Conservation (phyloP, 805 yeast species). For the Ascoidea asiatica region DNA sequence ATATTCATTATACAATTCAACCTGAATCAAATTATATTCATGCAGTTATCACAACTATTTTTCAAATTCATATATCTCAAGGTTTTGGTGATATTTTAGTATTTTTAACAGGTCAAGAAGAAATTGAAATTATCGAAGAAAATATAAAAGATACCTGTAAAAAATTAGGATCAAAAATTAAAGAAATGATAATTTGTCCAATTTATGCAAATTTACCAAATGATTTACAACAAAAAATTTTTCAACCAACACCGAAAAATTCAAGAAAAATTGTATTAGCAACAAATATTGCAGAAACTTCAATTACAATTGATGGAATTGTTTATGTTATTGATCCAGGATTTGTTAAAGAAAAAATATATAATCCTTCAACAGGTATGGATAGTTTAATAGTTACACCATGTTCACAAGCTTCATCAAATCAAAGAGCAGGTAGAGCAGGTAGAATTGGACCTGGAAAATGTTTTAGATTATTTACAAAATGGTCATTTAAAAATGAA, state of each 20-base stretch:
- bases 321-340: constrained; percentile 93
- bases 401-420: constrained; percentile 90
- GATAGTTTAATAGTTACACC: constrained; percentile 78
- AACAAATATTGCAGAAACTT: constrained; percentile 95
- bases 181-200: constrained; percentile 62
- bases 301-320: constrained; percentile 92
- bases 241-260: constrained; percentile 73
- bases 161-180: constrained; percentile 46
- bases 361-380: constrained; percentile 79
- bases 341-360: constrained; percentile 82
- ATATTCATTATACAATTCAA: constrained; percentile 64
- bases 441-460: constrained; percentile 97
- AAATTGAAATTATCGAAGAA: constrained; percentile 74
- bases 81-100: constrained; percentile 75
- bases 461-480: constrained; percentile 81
- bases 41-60: constrained; percentile 78
- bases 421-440: constrained; percentile 95
- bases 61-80: constrained; percentile 72
- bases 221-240: constrained; percentile 68
- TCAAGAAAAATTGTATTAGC: constrained; percentile 83
- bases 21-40: constrained; percentile 88
- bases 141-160: constrained; percentile 49
- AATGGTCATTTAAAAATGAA: constrained; percentile 67
- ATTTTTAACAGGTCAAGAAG: constrained; percentile 93
- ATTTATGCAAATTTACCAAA: constrained; percentile 86